Evolutionary conservation across 805 yeast species (phyloP), one percentile per base, ranked within the genome.

Genomic region (Pichia ethanolica): DNA sequence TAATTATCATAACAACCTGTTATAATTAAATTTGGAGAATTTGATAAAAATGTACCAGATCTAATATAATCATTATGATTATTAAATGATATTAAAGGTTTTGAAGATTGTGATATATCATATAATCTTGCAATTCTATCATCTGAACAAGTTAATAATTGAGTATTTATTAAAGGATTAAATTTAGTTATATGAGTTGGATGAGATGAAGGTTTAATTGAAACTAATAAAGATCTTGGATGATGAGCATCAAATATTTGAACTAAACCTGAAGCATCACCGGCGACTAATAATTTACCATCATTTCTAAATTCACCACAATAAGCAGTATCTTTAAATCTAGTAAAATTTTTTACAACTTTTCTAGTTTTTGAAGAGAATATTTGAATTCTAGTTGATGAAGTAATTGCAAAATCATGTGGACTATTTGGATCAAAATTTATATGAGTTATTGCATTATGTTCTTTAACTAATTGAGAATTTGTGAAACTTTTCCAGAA

Each of bases 1-100:
- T 71, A 65, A 9, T 97, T 96, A 67, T 93, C 99, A 63, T 93
- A 93, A 61, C 95, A 89, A 47, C 98, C 99, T 1, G 97, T 88
- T 13, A 85, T 83, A n/a, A 93, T 71, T 53, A 90, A 71, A 61
- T 86, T 86, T 47, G 85, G 82, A 5, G 77, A 70, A 3, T 91
- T 91, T 14, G 63, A 56, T 36, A 90, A 77, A 64, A 88, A 88
- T 49, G 74, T 74, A 6, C 87, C 95, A 5, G 91, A 73, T 58
- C 99, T 77, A 36, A 93, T 83, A 65, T 93, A 93, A 69, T 93
- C 99, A 34, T 80, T 77, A 63, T 93, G 97, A 56, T 78, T 84
- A 28, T 74, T 77, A 53, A 88, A 82, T 52, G 81, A 78, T 34
- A 79, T 69, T 14, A 85, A 66, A 26, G 97, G 97, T n/a, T 79